A percentile compares a stretch with the other conserved stretches of the same genome.
Evolutionary conservation across 371 early-diverging fungal genomes (phyloP).

Genomic region (Apophysomyces elegans): DNA sequence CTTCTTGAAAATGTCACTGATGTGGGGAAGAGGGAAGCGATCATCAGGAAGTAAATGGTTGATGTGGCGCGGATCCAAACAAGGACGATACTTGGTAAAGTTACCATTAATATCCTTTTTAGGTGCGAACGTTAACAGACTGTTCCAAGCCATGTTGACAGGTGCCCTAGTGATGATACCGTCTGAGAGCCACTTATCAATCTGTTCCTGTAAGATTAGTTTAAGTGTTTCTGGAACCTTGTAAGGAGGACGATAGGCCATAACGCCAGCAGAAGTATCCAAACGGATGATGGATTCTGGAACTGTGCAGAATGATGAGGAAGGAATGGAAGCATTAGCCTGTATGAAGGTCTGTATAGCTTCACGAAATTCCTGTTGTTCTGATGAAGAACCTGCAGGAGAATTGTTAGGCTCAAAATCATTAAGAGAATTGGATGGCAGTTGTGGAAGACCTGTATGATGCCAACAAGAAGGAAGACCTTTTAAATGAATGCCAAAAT

Average conservation of each 20-base stretch:
- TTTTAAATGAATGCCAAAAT: too few species aligned
- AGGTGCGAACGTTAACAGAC: slow-evolving; percentile 24
- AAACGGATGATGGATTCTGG: slow-evolving; percentile 2
- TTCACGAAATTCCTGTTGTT: neutral
- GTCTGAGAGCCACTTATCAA: neutral
- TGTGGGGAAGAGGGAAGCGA: neutral
- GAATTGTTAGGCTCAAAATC: neutral
- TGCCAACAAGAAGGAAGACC: too few species aligned
- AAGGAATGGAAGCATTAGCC: neutral
- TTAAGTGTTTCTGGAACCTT: neutral
- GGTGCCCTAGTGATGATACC: neutral
- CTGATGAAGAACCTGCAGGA: neutral
- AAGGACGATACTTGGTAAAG: slow-evolving; percentile 13
- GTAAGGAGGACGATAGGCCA: slow-evolving; percentile 5
- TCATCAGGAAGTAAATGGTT: slow-evolving; percentile 7
- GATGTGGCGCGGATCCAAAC: slow-evolving; percentile 23
- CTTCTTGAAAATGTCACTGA: neutral
- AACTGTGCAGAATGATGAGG: neutral
- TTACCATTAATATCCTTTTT: slow-evolving; percentile 22
- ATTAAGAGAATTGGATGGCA: too few species aligned
- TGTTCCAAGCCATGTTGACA: slow-evolving; percentile 14
- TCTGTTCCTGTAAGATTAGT: neutral
- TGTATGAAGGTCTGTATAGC: neutral
- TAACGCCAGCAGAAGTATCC: neutral
- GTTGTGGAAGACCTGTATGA: too few species aligned